Conservation (phyloP, 2,329 filamentous ascomycete species). For the Aspergillus arachidicola region DNA sequence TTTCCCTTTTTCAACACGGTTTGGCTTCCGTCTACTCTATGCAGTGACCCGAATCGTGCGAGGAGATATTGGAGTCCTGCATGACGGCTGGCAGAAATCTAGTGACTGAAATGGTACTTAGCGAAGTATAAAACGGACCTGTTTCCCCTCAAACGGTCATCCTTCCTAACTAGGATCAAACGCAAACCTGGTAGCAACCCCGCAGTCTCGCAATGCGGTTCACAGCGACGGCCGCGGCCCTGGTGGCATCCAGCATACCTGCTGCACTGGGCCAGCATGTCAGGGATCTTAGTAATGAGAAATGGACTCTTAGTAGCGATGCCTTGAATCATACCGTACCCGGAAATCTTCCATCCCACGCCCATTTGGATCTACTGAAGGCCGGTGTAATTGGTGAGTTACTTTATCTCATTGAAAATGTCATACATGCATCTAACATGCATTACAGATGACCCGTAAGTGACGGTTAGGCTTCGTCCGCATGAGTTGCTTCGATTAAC, state of each 20-base stretch:
- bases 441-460: slow-evolving; percentile 38
- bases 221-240: slow-evolving; percentile 16
- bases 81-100: background rate
- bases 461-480: background rate
- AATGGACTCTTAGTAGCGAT: slow-evolving; percentile 51
- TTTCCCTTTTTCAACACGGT: slow-evolving; percentile 9
- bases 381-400: slow-evolving; percentile 56
- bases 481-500: background rate
- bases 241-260: slow-evolving; percentile 20
- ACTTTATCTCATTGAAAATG: background rate
- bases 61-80: background rate
- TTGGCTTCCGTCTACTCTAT: background rate
- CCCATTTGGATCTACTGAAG: slow-evolving; percentile 60
- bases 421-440: background rate
- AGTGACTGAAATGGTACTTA: background rate
- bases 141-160: background rate
- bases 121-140: background rate
- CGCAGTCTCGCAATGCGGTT: slow-evolving; percentile 22
- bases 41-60: background rate
- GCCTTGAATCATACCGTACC: slow-evolving; percentile 56
- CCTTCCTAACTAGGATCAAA: background rate
- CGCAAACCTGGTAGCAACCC: background rate
- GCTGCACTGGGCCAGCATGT: slow-evolving; percentile 33
- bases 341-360: slow-evolving; percentile 59
- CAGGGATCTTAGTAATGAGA: slow-evolving; percentile 44